Conservation (phyloP, 1,284 basidiomycete genomes). For the Veloboletus limbatus region DNA sequence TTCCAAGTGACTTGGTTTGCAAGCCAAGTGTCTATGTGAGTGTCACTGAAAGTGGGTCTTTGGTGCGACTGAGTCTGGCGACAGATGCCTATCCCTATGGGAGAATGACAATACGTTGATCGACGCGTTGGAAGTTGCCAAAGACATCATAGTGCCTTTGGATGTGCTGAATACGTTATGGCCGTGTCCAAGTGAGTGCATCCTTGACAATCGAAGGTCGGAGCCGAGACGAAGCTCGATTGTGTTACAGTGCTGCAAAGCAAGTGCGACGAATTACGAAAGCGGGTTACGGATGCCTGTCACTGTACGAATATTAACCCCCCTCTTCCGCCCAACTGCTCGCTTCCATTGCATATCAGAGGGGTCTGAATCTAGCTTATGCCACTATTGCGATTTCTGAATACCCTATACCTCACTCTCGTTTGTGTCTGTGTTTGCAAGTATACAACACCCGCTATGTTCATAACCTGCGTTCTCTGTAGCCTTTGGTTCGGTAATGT, state of each 20-base stretch:
- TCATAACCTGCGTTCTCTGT: conserved; percentile 25
- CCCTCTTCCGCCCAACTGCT: conserved; percentile 39
- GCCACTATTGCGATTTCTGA: conserved; percentile 2
- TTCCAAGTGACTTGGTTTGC: conserved; percentile 72
- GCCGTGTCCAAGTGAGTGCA: conserved; percentile 59
- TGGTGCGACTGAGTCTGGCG: conserved; percentile 8
- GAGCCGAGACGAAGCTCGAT: conserved; percentile 8
- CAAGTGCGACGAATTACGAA: conserved; percentile 45
- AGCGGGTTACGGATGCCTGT: conserved; percentile 47
- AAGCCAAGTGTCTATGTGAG: conserved; percentile 60
- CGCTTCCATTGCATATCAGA: conserved; percentile 35
- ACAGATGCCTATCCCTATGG: conserved; percentile 65
- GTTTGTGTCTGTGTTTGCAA: conserved; percentile 27
- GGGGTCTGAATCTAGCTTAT: conserved; percentile 22
- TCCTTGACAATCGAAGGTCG: conserved; percentile 2
- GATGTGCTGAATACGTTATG: conserved; percentile 68
- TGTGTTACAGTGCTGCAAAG: conserved; percentile 40
- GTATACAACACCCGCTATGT: conserved; percentile 30
- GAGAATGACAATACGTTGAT: conserved; percentile 54
- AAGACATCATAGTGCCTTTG: conserved; percentile 57
- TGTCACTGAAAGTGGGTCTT: conserved; percentile 7
- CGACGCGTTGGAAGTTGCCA: conserved; percentile 64
- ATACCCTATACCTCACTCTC: conserved; percentile 29
- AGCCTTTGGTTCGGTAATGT: conserved; percentile 30
- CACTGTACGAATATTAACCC: conserved; percentile 38